phyloP scores from a whole-genome alignment of 345 rosid species.

The Lepidium didymum region DNA sequence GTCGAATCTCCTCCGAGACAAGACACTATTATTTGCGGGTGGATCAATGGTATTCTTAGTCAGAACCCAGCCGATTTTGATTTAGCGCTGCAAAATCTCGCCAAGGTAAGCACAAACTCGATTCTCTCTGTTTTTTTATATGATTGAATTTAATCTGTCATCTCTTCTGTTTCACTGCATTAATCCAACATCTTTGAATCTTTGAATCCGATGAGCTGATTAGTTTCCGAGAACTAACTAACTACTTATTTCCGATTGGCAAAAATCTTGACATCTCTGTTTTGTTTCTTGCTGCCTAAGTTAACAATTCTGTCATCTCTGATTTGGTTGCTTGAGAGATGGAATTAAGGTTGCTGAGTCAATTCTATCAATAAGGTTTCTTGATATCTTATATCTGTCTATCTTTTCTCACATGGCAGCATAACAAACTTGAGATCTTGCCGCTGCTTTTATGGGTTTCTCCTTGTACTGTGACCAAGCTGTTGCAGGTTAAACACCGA shows the following conservation, averaged over 20 bases:
- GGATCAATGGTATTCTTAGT: conserved; percentile 26
- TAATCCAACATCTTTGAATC: not conserved
- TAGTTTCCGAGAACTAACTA: not conserved
- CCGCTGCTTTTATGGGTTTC: conserved; percentile 43
- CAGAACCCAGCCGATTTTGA: conserved; percentile 2
- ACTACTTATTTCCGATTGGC: not conserved
- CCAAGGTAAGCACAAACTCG: conserved; percentile 14
- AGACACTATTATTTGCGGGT: not conserved
- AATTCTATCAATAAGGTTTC: too few relatives aligned
- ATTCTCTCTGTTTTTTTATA: not conserved
- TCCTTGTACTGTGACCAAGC: conserved; percentile 6
- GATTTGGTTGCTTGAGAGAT: not conserved
- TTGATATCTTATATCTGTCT: too few relatives aligned
- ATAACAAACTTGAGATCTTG: not conserved
- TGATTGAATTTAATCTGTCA: not conserved
- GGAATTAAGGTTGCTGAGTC: too few relatives aligned
- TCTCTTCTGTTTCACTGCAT: too few relatives aligned
- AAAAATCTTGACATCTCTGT: not conserved
- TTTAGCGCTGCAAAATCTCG: conserved; percentile 23
- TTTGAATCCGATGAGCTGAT: not conserved
- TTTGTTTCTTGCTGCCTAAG: conserved; percentile 10
- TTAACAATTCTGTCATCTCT: not conserved
- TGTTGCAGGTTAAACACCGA: conserved; percentile 32
- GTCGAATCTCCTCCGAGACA: too few relatives aligned
- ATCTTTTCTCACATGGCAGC: too few relatives aligned